Evolutionary conservation across 139 green algal species (phyloP), one percentile per base, ranked within the genome.

Genomic region (Choricystis sp.): DNA sequence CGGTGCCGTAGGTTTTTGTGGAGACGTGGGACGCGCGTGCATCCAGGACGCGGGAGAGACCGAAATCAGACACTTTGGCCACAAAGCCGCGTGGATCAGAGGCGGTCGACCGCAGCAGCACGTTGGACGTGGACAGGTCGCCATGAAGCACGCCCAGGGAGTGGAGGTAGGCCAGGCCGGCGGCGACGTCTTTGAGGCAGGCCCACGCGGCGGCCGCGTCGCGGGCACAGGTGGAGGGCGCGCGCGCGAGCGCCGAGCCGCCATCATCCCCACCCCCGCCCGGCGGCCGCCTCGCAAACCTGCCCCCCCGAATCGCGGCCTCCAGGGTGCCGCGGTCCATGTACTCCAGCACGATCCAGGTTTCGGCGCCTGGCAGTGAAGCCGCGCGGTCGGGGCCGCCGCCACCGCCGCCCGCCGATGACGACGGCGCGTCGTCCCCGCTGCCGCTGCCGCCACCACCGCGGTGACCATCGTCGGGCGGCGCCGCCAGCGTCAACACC

Each of bases 101-200:
- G 58, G 48, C 55, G 9, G 58, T 62, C 14, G 58, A 62, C 58
- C 62, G 77, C 25, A 86, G 62, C 26, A 87, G 70, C 31, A 85
- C 69, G 59, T 87, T 87, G 19, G 79, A 67, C 3, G 80, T 78
- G 71, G 85, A 85, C 9, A 87, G 58, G 65, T 87, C 80, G 25
- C 77, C 63, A 65, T 85, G 78, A 3, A 82, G 73, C 59, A 85
- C 71, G 9, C 77, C 65, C 48, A 70, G 61, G 26, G 29, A 31
- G 61, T 83, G 77, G 59, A 85, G 60, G 25, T 72, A 61, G 19
- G 60, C 59, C 20, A 85, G 30, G 28, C 77, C 77, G 25, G 22
- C 26, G 20, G 66, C 61, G 1, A 78, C 69, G 58, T 78, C 76
- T 1, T 27, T 58, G 49, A 72, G 26, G 40, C 9, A 9, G 40